Evolutionary conservation across 2,329 filamentous ascomycete species (phyloP).

Genomic region (Scorias spongiosa): DNA sequence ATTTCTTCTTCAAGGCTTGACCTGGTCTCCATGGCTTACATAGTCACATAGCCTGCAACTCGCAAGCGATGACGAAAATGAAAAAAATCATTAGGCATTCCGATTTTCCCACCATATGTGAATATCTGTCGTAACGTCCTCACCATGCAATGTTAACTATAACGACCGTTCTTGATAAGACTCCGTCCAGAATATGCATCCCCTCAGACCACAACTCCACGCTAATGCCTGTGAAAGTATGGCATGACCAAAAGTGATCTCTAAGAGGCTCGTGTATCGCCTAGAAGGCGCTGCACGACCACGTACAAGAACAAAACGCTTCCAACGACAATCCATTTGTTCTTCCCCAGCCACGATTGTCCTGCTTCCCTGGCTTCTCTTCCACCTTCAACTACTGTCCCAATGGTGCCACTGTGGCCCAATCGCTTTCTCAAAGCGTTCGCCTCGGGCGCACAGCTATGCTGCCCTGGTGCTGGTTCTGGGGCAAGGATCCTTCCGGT

Average conservation of each 20-base stretch:
- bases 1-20: conserved; percentile 1
- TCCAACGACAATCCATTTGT: conserved; percentile 62
- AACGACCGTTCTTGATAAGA: not conserved
- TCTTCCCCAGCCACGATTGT: conserved; percentile 64
- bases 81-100: too few species aligned
- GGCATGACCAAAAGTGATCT: not conserved
- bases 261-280: conserved; percentile 23
- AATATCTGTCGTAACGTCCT: too few species aligned
- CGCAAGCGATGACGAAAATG: conserved; percentile 1
- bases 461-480: conserved; percentile 27
- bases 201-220: conserved; percentile 7
- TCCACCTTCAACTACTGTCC: conserved; percentile 62
- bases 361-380: conserved; percentile 62
- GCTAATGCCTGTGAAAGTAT: conserved; percentile 6
- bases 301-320: conserved; percentile 68
- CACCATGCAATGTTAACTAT: too few species aligned
- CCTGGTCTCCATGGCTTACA: conserved; percentile 21
- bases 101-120: too few species aligned
- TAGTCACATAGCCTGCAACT: conserved; percentile 4
- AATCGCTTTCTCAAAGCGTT: conserved; percentile 46
- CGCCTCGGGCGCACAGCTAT: conserved; percentile 46
- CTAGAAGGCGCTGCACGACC: conserved; percentile 59
- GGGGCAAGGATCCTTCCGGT: conserved; percentile 42
- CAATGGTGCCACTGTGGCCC: conserved; percentile 20
- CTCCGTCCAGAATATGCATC: conserved; percentile 1